Base-by-base conservation (phyloP, 2,329 filamentous ascomycete species). In the Fusarium compactum region DNA sequence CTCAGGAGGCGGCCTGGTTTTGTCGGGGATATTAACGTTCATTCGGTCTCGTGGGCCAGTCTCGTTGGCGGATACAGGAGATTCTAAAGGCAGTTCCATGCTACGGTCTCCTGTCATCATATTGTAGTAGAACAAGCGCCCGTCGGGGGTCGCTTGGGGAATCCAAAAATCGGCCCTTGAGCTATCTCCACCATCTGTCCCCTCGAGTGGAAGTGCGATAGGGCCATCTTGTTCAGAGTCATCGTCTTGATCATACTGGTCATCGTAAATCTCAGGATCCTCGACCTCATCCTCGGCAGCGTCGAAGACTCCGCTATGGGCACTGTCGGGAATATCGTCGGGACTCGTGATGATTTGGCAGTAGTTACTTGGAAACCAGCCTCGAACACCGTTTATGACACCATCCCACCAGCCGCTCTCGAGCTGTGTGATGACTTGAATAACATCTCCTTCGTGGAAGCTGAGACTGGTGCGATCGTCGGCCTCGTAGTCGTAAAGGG, bases 381-480 rank as follows among this genome's bases (percentile, higher is more conserved):
- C 96, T 78, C 96, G 91, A 74, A 97, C 92, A 63, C 95, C 94
- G 77, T 98, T 96, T 79, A 99, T 97, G 59, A 99, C 94, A 51
- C 96, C 96, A 83, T 99, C 96, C 96, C 96, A 99, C 96, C 96
- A 99, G 60, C 96, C 96, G 77, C 95, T 98, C 81, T 99, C 96
- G 61, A 98, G 87, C 82, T 98, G 95, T 56, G 96, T 99, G 76
- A 99, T 95, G 75, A 99, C 96, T 83, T 98, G 95, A 76, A 99
- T 99, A 73, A 98, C 90, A 82, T 99, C 96, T 77, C 96, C 96
- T 80, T 97, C 92, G 76, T 94, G 93, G 82, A 99, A 99, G 82
- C 95, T 98, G 79, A 99, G 84, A 83, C 95, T 98, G 50, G 95
- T 98, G 76, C 94, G 91, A 82, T 99, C 96, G 83, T 99, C 95